Evolutionary conservation across 1,284 basidiomycete species (phyloP).

Genomic region (Moesziomyces sp.): DNA sequence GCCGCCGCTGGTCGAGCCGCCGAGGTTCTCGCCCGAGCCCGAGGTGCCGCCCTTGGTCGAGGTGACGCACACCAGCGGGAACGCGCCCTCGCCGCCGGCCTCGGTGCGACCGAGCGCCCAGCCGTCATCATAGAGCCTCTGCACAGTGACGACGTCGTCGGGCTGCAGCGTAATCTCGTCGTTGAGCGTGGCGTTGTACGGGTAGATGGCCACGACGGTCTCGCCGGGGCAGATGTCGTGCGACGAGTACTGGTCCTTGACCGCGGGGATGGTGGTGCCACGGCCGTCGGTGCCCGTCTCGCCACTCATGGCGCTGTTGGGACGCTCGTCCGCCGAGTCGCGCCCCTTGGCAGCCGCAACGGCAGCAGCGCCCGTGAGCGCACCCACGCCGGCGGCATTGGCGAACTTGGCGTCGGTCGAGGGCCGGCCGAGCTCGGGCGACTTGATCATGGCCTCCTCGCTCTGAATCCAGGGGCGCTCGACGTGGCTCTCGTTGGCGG

Average conservation of each 20-base stretch:
- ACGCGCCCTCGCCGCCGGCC: constrained; percentile 54
- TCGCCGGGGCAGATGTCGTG: constrained; percentile 61
- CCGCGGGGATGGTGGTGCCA: constrained; percentile 58
- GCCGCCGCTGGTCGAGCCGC: constrained; percentile 39
- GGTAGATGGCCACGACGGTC: constrained; percentile 63
- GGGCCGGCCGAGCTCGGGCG: constrained; percentile 36
- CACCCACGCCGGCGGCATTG: constrained; percentile 37
- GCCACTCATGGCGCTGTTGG: constrained; percentile 52
- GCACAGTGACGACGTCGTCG: constrained; percentile 56
- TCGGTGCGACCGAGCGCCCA: constrained; percentile 57
- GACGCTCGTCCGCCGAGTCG: constrained; percentile 43
- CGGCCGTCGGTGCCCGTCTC: constrained; percentile 54
- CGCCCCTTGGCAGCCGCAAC: constrained; percentile 38
- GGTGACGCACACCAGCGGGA: constrained; percentile 61
- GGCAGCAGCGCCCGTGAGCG: constrained; percentile 38
- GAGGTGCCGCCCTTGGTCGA: constrained; percentile 54
- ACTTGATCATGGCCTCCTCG: constrained; percentile 49
- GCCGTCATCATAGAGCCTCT: constrained; percentile 62
- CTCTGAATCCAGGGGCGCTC: constrained; percentile 55
- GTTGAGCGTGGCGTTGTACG: constrained; percentile 61
- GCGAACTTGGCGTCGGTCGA: constrained; percentile 40
- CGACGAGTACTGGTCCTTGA: constrained; percentile 62
- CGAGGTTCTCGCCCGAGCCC: constrained; percentile 39
- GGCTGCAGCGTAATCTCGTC: constrained; percentile 62
- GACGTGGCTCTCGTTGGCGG: constrained; percentile 41